A percentile compares a stretch with the other conserved stretches of the same genome.
phyloP scores from a whole-genome alignment of 768 basidiomycete genomes.

The Lentinula boryana region DNA sequence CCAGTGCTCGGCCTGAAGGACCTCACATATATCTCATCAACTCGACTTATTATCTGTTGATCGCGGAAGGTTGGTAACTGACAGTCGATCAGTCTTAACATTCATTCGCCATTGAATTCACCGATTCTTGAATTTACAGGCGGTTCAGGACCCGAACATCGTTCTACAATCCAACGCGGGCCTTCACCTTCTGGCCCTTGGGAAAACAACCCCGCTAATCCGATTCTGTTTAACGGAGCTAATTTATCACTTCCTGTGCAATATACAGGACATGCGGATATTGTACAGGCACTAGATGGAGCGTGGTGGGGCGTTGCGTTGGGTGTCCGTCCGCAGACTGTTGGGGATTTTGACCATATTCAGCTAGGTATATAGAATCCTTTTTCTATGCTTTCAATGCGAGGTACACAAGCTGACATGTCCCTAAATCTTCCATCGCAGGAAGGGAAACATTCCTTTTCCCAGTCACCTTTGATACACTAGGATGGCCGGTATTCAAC shows the following conservation, averaged over 20 bases:
- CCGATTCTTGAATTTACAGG: constrained; percentile 15
- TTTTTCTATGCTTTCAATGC: not conserved
- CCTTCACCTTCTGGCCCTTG: constrained; percentile 33
- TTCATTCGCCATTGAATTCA: too few relatives aligned
- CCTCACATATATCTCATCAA: constrained; percentile 34
- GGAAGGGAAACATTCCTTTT: constrained; percentile 35
- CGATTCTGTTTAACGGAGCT: constrained; percentile 33
- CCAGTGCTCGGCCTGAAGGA: constrained; percentile 30
- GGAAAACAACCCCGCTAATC: constrained; percentile 33
- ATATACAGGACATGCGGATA: constrained; percentile 31
- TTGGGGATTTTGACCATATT: constrained; percentile 23
- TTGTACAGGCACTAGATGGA: constrained; percentile 27
- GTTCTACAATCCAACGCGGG: constrained; percentile 31
- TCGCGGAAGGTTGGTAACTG: constrained; percentile 28
- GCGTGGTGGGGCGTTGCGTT: constrained; percentile 35
- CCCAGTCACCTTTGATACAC: constrained; percentile 29
- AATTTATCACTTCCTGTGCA: constrained; percentile 28
- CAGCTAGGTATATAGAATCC: constrained; percentile 21
- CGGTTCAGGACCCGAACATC: constrained; percentile 28
- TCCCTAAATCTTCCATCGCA: not conserved
- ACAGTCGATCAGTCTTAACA: too few relatives aligned
- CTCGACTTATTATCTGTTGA: constrained; percentile 32
- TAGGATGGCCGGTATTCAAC: constrained; percentile 34
- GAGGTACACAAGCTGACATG: not conserved
- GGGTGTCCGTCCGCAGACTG: constrained; percentile 29